A percentile compares a stretch with the other conserved stretches of the same genome.
Evolutionary conservation across 495 filamentous ascomycete genomes (phyloP).

Genomic region (Trichoderma erinaceum): DNA sequence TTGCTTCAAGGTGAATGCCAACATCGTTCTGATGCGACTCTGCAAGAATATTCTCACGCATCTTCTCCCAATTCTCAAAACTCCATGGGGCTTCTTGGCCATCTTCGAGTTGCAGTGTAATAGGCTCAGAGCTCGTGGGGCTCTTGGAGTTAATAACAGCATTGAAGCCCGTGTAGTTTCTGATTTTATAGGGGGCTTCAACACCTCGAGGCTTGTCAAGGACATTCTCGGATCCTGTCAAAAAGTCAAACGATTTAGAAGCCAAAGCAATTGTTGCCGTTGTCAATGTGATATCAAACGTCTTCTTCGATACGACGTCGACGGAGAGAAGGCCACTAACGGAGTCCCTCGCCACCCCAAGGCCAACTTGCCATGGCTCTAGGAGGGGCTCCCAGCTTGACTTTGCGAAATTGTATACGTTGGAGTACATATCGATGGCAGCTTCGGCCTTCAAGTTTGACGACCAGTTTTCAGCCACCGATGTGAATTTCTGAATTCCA

Average conservation of each 20-base stretch:
- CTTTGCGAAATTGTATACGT: constrained; percentile 98
- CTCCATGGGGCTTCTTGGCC: constrained; percentile 92
- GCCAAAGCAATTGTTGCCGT: constrained; percentile 89
- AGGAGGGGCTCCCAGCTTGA: constrained; percentile 96
- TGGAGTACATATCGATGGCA: constrained; percentile 84
- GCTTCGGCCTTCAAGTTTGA: constrained; percentile 80
- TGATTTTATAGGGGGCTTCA: constrained; percentile 88
- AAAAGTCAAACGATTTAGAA: constrained; percentile 87
- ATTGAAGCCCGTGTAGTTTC: constrained; percentile 92
- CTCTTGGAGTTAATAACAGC: constrained; percentile 74
- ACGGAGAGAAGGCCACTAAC: constrained; percentile 71
- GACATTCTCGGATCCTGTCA: constrained; percentile 84
- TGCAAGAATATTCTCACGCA: constrained; percentile 82
- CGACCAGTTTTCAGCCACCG: constrained; percentile 84
- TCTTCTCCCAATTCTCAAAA: constrained; percentile 90
- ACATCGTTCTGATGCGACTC: constrained; percentile 73
- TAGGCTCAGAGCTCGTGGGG: constrained; percentile 47
- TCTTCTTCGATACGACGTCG: constrained; percentile 80
- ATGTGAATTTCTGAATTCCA: constrained; percentile 83
- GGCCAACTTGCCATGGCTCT: constrained; percentile 91
- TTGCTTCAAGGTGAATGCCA: constrained; percentile 79
- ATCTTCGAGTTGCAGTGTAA: constrained; percentile 75
- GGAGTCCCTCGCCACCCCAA: constrained; percentile 76
- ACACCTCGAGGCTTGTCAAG: constrained; percentile 86
- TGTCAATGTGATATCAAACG: constrained; percentile 84